Percentiles rank a stretch among this genome's conserved stretches.
Conservation (phyloP, 1,284 basidiomycete genomes). For the Pseudomicrostroma phylloplanum region DNA sequence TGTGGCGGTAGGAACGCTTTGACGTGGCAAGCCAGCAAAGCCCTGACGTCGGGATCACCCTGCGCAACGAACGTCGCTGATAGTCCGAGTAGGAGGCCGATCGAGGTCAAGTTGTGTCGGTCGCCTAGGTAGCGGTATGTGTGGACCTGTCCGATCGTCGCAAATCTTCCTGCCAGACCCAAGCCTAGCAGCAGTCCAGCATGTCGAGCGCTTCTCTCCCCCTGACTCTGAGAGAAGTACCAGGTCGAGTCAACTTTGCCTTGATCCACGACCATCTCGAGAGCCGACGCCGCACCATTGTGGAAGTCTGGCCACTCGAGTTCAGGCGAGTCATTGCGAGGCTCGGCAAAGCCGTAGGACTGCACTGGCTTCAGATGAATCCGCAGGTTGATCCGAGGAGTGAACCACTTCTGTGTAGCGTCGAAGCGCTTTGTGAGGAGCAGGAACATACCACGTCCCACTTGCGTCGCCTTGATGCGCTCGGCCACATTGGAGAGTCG, state of each 20-base stretch:
- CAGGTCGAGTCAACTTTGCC: conserved; percentile 54
- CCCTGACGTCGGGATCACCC: conserved; percentile 77
- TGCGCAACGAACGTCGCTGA: conserved; percentile 85
- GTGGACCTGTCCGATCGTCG: conserved; percentile 75
- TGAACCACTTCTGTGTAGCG: conserved; percentile 35
- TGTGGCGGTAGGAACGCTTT: conserved; percentile 82
- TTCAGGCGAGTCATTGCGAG: conserved; percentile 25
- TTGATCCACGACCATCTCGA: conserved; percentile 63
- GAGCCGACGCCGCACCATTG: conserved; percentile 85
- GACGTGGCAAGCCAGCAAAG: conserved; percentile 83
- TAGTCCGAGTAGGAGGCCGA: conserved; percentile 84
- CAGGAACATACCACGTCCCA: conserved; percentile 43
- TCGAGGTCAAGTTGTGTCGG: conserved; percentile 88
- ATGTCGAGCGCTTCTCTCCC: conserved; percentile 71
- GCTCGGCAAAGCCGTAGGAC: conserved; percentile 19
- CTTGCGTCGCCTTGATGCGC: conserved; percentile 37
- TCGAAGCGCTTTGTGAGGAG: conserved; percentile 34
- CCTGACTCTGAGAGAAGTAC: conserved; percentile 42
- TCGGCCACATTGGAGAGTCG: conserved; percentile 18
- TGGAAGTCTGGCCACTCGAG: conserved; percentile 92
- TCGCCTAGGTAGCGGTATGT: conserved; percentile 82
- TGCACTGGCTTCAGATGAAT: conserved; percentile 23
- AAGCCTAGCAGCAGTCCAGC: conserved; percentile 91
- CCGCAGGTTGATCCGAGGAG: conserved; percentile 30
- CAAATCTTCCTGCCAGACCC: conserved; percentile 82